phyloP scores from a whole-genome alignment of 371 early-diverging fungal species.

The Mortierella sp. region DNA sequence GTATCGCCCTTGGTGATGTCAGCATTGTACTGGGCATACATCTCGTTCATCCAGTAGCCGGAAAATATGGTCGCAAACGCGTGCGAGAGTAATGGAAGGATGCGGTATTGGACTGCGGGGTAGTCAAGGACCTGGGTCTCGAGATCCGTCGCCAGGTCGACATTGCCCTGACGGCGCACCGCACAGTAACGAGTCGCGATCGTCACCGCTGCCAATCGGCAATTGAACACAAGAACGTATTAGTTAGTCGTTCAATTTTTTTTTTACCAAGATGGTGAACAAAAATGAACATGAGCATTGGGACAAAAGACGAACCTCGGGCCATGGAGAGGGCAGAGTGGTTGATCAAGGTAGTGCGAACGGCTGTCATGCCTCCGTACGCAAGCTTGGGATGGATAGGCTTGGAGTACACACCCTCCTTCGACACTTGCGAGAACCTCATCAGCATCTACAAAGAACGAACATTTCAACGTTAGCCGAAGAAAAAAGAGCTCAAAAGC shows the following conservation, averaged over 20 bases:
- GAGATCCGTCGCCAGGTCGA: constrained; percentile 57
- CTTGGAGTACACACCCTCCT: constrained; percentile 75
- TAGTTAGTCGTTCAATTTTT: constrained; percentile 45
- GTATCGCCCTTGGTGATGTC: constrained; percentile 70
- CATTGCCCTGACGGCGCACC: constrained; percentile 64
- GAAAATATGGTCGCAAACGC: constrained; percentile 84
- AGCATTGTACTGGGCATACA: constrained; percentile 74
- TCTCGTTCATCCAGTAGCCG: constrained; percentile 73
- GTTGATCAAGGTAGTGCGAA: constrained; percentile 78
- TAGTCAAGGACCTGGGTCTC: constrained; percentile 84
- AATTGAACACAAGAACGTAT: constrained; percentile 32
- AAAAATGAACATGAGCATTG: background rate
- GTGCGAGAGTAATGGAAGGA: constrained; percentile 78
- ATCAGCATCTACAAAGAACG: constrained; percentile 86
- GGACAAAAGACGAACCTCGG: constrained; percentile 54
- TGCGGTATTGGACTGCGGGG: constrained; percentile 80
- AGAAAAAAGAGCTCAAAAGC: background rate
- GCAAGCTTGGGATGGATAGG: constrained; percentile 82
- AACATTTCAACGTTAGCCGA: too few species aligned
- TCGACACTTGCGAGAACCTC: constrained; percentile 80
- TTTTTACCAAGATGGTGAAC: too few species aligned
- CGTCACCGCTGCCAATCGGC: constrained; percentile 59
- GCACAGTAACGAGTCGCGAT: constrained; percentile 66
- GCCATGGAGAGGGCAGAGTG: constrained; percentile 65
- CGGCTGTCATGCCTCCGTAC: constrained; percentile 84